phyloP scores from a whole-genome alignment of 768 basidiomycete genomes.

The Leccinum subgranulosum region DNA sequence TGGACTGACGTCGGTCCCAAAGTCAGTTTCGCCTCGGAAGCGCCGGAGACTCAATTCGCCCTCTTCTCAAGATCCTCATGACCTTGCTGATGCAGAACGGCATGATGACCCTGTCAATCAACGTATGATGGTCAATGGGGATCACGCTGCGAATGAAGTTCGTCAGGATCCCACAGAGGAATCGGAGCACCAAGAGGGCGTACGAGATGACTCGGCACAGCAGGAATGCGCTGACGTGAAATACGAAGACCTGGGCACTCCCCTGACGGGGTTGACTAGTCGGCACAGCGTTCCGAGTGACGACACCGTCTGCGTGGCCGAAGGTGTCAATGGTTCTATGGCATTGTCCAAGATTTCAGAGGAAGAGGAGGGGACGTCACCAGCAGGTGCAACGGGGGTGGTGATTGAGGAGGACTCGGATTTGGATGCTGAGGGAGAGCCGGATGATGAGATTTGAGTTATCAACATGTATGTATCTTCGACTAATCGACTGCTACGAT shows the following conservation, averaged over 20 bases:
- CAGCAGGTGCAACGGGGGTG: slow-evolving; percentile 4
- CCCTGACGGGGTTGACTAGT: slow-evolving; percentile 46
- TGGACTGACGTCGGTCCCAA: slow-evolving; percentile 13
- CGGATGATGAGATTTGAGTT: slow-evolving; percentile 48
- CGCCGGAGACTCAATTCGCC: slow-evolving; percentile 43
- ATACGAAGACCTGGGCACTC: slow-evolving; percentile 54
- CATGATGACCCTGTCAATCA: slow-evolving; percentile 8
- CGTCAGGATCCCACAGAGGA: background rate
- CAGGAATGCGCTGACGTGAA: slow-evolving; percentile 35
- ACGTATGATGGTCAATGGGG: slow-evolving; percentile 14
- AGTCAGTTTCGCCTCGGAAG: slow-evolving; percentile 37
- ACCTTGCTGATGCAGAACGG: background rate
- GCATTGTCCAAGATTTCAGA: slow-evolving; percentile 26
- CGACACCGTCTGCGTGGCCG: slow-evolving; percentile 46
- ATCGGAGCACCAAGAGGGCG: background rate
- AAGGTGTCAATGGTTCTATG: slow-evolving; percentile 28
- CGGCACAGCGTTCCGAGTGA: slow-evolving; percentile 58
- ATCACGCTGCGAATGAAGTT: slow-evolving; percentile 17
- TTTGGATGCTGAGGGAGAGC: slow-evolving; percentile 41
- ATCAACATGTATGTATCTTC: slow-evolving; percentile 29
- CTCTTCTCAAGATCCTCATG: slow-evolving; percentile 19
- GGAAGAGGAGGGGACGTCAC: slow-evolving; percentile 14
- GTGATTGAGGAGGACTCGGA: slow-evolving; percentile 32
- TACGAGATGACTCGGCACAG: background rate
- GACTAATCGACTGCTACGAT: slow-evolving; percentile 20